A percentile compares a stretch with the other conserved stretches of the same genome.
phyloP scores from a whole-genome alignment of 2,329 filamentous ascomycete genomes.

The Aspergillus clavatus region DNA sequence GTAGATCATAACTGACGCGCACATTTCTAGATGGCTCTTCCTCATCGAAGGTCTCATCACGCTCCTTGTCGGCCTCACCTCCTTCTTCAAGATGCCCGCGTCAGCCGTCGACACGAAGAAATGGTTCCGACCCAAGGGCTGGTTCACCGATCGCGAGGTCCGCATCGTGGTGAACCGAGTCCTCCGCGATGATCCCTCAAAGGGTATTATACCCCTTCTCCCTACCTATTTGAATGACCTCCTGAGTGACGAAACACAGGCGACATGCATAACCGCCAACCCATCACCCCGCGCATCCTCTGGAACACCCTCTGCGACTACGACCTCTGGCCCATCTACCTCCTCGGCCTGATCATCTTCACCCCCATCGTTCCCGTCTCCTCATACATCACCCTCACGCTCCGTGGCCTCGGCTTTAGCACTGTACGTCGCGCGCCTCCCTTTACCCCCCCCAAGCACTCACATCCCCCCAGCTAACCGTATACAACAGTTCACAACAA shows the following conservation, averaged over 20 bases:
- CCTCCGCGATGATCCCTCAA: conserved; percentile 56
- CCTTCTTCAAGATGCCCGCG: conserved; percentile 54
- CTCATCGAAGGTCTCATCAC: conserved; percentile 55
- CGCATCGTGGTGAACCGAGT: conserved; percentile 57
- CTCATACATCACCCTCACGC: conserved; percentile 56
- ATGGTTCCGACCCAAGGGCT: conserved; percentile 53
- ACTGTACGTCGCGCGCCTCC: no score
- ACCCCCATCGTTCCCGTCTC: conserved; percentile 50
- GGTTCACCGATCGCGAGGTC: conserved; percentile 59
- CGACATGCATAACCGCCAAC: conserved; percentile 58
- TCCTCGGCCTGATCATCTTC: conserved; percentile 51
- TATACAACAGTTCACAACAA: conserved; percentile 49
- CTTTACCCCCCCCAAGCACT: no score
- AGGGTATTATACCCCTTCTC: conserved; percentile 38
- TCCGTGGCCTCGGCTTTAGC: conserved; percentile 54
- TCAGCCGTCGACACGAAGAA: conserved; percentile 49
- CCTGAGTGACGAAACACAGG: conserved; percentile 6
- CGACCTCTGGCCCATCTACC: conserved; percentile 56
- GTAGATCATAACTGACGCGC: conserved; percentile 21
- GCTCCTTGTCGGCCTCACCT: conserved; percentile 48
- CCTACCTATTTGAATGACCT: no score
- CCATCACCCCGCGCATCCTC: conserved; percentile 47
- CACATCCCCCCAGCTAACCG: background rate
- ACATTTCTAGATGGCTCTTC: conserved; percentile 44
- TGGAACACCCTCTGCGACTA: conserved; percentile 54